Evolutionary conservation across 2,329 filamentous ascomycete genomes (phyloP).

Genomic region (Pseudogymnoascus sp.): DNA sequence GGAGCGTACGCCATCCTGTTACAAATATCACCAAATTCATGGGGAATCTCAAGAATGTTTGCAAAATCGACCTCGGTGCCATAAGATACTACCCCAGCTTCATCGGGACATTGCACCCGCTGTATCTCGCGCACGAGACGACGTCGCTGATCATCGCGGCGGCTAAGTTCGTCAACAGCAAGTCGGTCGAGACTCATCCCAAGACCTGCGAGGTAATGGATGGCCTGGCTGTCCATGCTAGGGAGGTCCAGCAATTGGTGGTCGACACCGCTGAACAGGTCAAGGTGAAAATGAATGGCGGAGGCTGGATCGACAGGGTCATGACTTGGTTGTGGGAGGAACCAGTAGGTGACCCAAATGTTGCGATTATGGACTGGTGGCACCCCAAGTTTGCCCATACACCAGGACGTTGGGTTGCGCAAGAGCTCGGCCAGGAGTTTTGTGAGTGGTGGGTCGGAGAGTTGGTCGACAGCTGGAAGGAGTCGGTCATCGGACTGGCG

Average conservation of each 20-base stretch:
- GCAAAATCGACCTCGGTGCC: background rate
- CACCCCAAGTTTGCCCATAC: background rate
- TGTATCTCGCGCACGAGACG: constrained; percentile 26
- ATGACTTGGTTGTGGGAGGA: constrained; percentile 6
- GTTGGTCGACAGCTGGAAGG: constrained; percentile 24
- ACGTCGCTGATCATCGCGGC: constrained; percentile 18
- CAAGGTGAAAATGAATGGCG: constrained; percentile 24
- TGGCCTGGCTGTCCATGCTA: constrained; percentile 9
- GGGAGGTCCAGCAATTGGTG: constrained; percentile 15
- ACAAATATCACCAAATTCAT: background rate
- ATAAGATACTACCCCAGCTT: background rate
- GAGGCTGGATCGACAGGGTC: constrained; percentile 30
- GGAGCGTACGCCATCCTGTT: background rate
- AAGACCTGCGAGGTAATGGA: constrained; percentile 6
- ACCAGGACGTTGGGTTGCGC: background rate
- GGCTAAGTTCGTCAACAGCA: constrained; percentile 16
- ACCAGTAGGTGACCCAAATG: background rate
- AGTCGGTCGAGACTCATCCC: constrained; percentile 4
- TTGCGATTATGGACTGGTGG: background rate
- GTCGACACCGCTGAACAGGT: constrained; percentile 16
- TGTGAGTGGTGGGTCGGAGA: constrained; percentile 18
- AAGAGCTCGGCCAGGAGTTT: constrained; percentile 9
- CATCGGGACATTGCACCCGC: constrained; percentile 20
- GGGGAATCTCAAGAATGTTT: background rate
- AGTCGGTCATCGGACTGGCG: constrained; percentile 25